Conservation (phyloP, 257 asterid genomes). For the Datura wrightii region DNA sequence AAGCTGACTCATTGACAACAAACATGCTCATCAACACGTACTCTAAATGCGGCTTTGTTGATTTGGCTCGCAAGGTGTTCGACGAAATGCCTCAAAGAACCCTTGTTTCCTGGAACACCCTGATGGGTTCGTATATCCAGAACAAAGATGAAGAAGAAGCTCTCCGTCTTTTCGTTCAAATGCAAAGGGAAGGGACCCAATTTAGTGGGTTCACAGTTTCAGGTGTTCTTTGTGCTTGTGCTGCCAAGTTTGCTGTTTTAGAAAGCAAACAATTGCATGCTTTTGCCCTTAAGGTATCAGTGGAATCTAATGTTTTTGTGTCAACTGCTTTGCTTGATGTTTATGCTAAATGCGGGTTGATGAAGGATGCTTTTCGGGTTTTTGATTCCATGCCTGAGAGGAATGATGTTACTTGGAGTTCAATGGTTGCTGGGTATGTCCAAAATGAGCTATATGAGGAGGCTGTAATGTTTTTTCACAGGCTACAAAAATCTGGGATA, state of each 20-base stretch:
- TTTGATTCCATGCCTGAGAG: conserved; percentile 61
- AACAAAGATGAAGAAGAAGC: conserved; percentile 60
- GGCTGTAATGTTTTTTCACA: conserved; percentile 61
- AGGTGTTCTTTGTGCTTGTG: conserved; percentile 81
- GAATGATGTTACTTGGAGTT: conserved; percentile 87
- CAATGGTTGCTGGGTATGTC: conserved; percentile 87
- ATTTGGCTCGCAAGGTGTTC: conserved; percentile 64
- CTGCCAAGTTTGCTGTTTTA: conserved; percentile 56
- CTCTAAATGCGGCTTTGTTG: conserved; percentile 59
- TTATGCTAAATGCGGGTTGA: conserved; percentile 65
- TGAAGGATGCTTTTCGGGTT: conserved; percentile 64
- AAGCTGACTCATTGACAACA: conserved; percentile 57
- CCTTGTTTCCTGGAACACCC: conserved; percentile 86
- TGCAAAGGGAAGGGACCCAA: conserved; percentile 66
- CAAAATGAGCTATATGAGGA: conserved; percentile 77
- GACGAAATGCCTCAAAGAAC: conserved; percentile 70
- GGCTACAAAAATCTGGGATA: conserved; percentile 47
- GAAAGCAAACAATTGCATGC: conserved; percentile 86
- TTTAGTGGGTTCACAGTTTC: conserved; percentile 77
- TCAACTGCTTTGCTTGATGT: conserved; percentile 86
- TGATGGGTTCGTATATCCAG: conserved; percentile 63
- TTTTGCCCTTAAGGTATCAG: conserved; percentile 59
- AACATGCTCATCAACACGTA: conserved; percentile 78
- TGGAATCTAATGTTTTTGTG: conserved; percentile 63
- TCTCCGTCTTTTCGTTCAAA: conserved; percentile 56